Evolutionary conservation across 2,329 filamentous ascomycete genomes (phyloP).

Genomic region (Chaetomiaceae sp.): DNA sequence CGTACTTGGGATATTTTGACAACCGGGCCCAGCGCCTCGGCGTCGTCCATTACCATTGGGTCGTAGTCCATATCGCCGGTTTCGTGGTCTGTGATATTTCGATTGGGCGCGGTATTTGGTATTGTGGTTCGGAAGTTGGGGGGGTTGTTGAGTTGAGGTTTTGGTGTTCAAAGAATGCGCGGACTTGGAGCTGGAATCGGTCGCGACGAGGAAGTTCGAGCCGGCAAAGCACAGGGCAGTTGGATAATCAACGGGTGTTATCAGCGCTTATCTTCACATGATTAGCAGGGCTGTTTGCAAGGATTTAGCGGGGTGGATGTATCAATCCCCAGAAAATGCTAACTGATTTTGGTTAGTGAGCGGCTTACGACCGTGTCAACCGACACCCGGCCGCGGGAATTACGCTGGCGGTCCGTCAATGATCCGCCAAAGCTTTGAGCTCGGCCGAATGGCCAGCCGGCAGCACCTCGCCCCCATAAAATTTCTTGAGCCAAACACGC

Average conservation of each 20-base stretch:
- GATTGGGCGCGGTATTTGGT: background rate
- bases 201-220: no score
- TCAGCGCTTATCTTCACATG: no score
- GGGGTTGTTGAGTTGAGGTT: background rate
- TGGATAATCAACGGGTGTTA: no score
- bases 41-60: slow-evolving; percentile 56
- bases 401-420: slow-evolving; percentile 22
- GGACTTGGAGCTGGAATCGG: no score
- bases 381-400: no score
- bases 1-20: slow-evolving; percentile 56
- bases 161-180: background rate
- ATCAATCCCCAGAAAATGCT: background rate
- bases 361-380: no score
- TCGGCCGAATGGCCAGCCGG: slow-evolving; percentile 4
- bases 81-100: background rate
- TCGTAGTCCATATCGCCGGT: slow-evolving; percentile 51
- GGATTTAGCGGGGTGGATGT: background rate
- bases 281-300: no score
- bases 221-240: no score
- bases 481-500: slow-evolving; percentile 18
- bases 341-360: no score
- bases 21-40: slow-evolving; percentile 50
- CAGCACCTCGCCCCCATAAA: slow-evolving; percentile 19
- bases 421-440: slow-evolving; percentile 16
- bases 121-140: background rate